phyloP scores from a whole-genome alignment of 345 rosid genomes.

The Eutrema japonicum region DNA sequence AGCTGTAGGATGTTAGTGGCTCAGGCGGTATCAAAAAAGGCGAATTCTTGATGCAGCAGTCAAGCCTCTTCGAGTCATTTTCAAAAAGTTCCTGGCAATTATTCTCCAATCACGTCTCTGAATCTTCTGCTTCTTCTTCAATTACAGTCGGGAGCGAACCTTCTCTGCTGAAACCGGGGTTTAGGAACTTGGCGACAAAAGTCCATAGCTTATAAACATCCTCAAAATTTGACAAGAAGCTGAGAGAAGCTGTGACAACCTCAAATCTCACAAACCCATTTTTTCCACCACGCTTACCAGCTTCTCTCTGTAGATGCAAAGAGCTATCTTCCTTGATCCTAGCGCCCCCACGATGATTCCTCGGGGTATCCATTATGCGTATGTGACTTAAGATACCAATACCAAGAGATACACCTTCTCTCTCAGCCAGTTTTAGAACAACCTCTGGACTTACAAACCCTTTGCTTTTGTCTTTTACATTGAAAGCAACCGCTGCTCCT shows the following conservation, averaged over 20 bases:
- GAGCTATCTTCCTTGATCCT: conserved; percentile 60
- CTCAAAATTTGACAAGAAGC: conserved; percentile 92
- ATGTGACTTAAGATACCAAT: conserved; percentile 86
- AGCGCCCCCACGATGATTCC: conserved; percentile 49
- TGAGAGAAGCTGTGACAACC: conserved; percentile 89
- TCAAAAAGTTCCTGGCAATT: conserved; percentile 26
- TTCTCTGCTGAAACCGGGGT: conserved; percentile 66
- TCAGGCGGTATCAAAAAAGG: conserved; percentile 12
- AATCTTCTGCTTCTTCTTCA: conserved; percentile 56
- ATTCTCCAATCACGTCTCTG: conserved; percentile 52
- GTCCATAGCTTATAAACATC: conserved; percentile 95
- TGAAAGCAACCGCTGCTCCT: conserved; percentile 93
- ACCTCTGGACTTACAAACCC: conserved; percentile 76
- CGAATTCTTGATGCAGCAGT: conserved; percentile 12
- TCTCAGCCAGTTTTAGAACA: conserved; percentile 85
- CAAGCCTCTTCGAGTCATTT: conserved; percentile 24
- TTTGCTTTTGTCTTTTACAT: conserved; percentile 66
- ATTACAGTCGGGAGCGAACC: conserved; percentile 72
- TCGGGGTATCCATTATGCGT: conserved; percentile 61
- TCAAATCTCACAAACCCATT: conserved; percentile 74
- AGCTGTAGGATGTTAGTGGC: conserved; percentile 22
- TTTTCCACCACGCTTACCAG: conserved; percentile 60
- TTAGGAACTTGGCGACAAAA: conserved; percentile 83
- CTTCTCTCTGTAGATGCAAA: conserved; percentile 69
- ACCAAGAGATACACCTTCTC: conserved; percentile 80